Evolutionary conservation across 2,329 filamentous ascomycete species (phyloP).

Genomic region (Claviceps sp.): DNA sequence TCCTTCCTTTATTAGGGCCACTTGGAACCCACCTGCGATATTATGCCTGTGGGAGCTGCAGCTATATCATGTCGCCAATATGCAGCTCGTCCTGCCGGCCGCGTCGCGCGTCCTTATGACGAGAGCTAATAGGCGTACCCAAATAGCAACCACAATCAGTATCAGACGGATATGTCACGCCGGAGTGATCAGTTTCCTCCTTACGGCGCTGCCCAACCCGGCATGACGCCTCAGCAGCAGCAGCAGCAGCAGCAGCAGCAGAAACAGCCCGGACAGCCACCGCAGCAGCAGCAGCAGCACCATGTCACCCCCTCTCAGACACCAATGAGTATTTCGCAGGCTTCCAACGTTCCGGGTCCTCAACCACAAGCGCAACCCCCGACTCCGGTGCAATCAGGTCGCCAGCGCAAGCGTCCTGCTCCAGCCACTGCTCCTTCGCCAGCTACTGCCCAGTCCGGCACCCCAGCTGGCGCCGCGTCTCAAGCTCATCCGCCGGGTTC

Average conservation of each 20-base stretch:
- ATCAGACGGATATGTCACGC: constrained; percentile 37
- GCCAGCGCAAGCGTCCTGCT: constrained; percentile 29
- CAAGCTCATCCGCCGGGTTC: constrained; percentile 19
- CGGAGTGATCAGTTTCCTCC: constrained; percentile 28
- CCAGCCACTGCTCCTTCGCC: constrained; percentile 26
- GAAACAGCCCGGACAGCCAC: constrained; percentile 13
- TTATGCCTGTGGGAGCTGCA: background rate
- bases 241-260: constrained; percentile 17
- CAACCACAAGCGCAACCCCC: constrained; percentile 26
- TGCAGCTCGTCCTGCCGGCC: background rate
- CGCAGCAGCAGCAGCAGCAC: constrained; percentile 20
- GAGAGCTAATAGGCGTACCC: constrained; percentile 15
- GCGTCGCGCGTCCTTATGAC: background rate
- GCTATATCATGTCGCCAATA: background rate
- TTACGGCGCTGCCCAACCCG: constrained; percentile 26
- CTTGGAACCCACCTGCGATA: background rate
- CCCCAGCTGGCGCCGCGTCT: constrained; percentile 18
- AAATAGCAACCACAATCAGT: constrained; percentile 29
- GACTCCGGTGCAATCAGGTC: constrained; percentile 23
- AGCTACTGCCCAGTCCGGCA: constrained; percentile 19
- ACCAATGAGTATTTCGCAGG: constrained; percentile 31
- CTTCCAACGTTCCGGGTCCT: constrained; percentile 15
- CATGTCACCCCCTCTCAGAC: constrained; percentile 27
- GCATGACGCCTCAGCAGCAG: constrained; percentile 22
- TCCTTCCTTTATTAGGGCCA: background rate